phyloP scores from a whole-genome alignment of 768 basidiomycete species.

The Collybiopsis confluens region DNA sequence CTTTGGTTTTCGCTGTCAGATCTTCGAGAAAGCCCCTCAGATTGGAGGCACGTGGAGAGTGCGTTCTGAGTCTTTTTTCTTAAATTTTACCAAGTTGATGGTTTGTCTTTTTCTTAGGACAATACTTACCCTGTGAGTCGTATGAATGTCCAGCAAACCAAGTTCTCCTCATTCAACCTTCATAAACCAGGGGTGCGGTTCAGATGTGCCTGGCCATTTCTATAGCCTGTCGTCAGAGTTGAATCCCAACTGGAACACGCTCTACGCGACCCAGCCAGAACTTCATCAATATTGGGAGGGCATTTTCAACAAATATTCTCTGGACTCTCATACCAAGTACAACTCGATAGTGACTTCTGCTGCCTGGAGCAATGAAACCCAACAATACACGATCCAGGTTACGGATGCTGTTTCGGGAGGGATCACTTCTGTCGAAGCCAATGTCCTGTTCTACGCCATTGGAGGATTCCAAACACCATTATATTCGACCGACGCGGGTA shows the following conservation, averaged over 20 bases:
- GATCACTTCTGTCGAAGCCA: conserved; percentile 30
- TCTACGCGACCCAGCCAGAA: conserved; percentile 45
- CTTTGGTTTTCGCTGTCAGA: conserved; percentile 32
- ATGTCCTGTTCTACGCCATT: conserved; percentile 46
- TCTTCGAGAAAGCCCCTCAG: conserved; percentile 43
- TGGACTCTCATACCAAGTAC: conserved; percentile 34
- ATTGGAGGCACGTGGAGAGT: conserved; percentile 60
- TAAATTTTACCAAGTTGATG: not conserved
- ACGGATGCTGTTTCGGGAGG: conserved; percentile 33
- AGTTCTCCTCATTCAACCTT: not conserved
- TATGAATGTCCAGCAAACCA: not conserved
- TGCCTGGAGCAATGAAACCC: conserved; percentile 40
- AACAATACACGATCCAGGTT: conserved; percentile 39
- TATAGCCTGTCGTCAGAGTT: conserved; percentile 52
- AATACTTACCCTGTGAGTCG: conserved; percentile 49
- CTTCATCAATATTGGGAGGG: conserved; percentile 47
- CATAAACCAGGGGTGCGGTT: conserved; percentile 42
- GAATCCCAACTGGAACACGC: conserved; percentile 47
- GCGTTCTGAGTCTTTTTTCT: conserved; percentile 15
- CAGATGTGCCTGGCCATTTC: conserved; percentile 53
- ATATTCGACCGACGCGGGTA: conserved; percentile 32
- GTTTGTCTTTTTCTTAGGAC: conserved; percentile 29
- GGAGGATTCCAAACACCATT: conserved; percentile 45
- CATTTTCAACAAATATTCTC: conserved; percentile 21
- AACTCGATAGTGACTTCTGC: conserved; percentile 35